Conservation (phyloP, 177 flowering plant species). For the Vitis hybrid region DNA sequence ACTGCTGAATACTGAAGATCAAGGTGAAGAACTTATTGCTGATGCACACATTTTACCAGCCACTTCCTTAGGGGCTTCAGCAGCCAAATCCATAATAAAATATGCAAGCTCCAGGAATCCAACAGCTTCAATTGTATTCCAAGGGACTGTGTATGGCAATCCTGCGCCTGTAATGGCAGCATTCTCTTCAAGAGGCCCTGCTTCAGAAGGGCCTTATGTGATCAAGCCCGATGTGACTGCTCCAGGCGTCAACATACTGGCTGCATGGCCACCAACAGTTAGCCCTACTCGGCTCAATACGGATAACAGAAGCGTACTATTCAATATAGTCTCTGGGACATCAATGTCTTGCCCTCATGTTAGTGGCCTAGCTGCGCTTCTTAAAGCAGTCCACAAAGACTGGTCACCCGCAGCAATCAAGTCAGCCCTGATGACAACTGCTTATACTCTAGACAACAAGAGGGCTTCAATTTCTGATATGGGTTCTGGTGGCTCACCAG, state of each 20-base stretch:
- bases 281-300: slow-evolving; percentile 36
- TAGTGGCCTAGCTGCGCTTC: slow-evolving; percentile 58
- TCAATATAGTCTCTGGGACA: slow-evolving; percentile 64
- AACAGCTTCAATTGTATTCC: slow-evolving; percentile 35
- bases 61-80: slow-evolving; percentile 44
- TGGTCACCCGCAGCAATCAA: slow-evolving; percentile 74
- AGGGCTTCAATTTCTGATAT: slow-evolving; percentile 33
- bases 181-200: slow-evolving; percentile 77
- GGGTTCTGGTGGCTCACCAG: slow-evolving; percentile 18
- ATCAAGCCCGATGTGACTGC: slow-evolving; percentile 74
- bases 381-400: slow-evolving; percentile 49
- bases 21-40: slow-evolving; percentile 63
- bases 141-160: slow-evolving; percentile 35
- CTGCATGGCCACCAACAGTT: slow-evolving; percentile 59
- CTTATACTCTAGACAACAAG: slow-evolving; percentile 38
- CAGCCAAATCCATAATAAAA: slow-evolving; percentile 33
- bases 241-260: slow-evolving; percentile 70
- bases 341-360: slow-evolving; percentile 82
- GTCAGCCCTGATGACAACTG: slow-evolving; percentile 79
- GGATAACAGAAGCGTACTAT: slow-evolving; percentile 48
- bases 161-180: slow-evolving; percentile 62
- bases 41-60: slow-evolving; percentile 65
- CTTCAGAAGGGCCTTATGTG: slow-evolving; percentile 38
- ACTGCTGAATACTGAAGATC: slow-evolving; percentile 35
- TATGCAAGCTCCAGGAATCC: slow-evolving; percentile 26